Evolutionary conservation across 257 asterid genomes (phyloP).

Genomic region (Lithospermum erythrorhizon): DNA sequence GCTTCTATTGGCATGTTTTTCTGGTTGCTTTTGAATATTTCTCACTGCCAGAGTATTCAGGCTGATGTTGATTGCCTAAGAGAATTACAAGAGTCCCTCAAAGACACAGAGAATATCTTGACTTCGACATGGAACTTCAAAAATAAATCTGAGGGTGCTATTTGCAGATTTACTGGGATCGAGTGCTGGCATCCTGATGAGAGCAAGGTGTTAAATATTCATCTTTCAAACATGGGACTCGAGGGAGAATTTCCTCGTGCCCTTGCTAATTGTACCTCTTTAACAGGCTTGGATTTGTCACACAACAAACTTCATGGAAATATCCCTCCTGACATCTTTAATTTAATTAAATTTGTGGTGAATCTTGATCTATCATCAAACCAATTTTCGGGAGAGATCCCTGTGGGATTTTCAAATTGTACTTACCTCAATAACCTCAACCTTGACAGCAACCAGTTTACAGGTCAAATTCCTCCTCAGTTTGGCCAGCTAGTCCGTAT

Average conservation of each 20-base stretch:
- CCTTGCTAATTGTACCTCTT: slow-evolving; percentile 35
- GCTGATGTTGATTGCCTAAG: slow-evolving; percentile 59
- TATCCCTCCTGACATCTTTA: slow-evolving; percentile 46
- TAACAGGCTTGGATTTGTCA: slow-evolving; percentile 76
- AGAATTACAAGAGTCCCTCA: slow-evolving; percentile 29
- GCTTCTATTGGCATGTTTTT: slow-evolving; percentile 20
- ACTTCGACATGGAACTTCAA: slow-evolving; percentile 46
- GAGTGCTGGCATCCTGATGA: slow-evolving; percentile 76
- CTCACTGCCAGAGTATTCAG: slow-evolving; percentile 26
- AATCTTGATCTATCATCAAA: slow-evolving; percentile 69
- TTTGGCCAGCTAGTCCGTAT: slow-evolving; percentile 25
- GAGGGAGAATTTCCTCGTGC: slow-evolving; percentile 69
- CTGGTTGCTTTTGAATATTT: slow-evolving; percentile 28
- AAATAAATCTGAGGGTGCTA: slow-evolving; percentile 38
- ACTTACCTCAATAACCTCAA: slow-evolving; percentile 35
- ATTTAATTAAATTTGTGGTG: slow-evolving; percentile 20
- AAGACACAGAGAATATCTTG: slow-evolving; percentile 43
- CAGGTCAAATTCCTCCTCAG: slow-evolving; percentile 25
- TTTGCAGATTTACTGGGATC: slow-evolving; percentile 61
- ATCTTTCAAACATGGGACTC: slow-evolving; percentile 52
- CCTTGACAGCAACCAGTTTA: slow-evolving; percentile 45
- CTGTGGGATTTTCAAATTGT: slow-evolving; percentile 42
- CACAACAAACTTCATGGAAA: slow-evolving; percentile 42
- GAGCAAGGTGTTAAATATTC: slow-evolving; percentile 52
- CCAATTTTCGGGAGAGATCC: slow-evolving; percentile 52